Base-by-base conservation (phyloP, 2,329 filamentous ascomycete species). In the Apiospora hydei region DNA sequence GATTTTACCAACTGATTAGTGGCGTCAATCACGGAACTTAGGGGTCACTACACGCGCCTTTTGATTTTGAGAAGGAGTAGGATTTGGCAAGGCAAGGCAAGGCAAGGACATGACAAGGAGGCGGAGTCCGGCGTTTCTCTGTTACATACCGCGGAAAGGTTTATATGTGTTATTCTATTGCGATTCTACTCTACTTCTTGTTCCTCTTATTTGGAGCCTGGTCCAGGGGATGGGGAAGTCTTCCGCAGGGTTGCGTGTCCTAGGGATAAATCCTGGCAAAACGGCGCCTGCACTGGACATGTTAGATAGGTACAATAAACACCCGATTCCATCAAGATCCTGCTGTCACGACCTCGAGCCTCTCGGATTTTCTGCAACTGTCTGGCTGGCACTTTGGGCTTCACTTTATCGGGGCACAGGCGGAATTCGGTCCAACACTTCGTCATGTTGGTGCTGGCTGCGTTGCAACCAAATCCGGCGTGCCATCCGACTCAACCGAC, bases 401-500 rank as follows among this genome's bases (percentile, higher is more conserved):
- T 30, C 24, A n/a, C 11, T 34, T 4, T 57, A 10, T 18, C 16
- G 16, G 16, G 18, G 14, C 11, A 26, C 10, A 18, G 18, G 57
- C 21, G 10, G 34, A 2, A 64, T 41, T 41, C 34, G 57, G 57
- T 41, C 26, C 66, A 47, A 47, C 66, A 68, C 66, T 30, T 68
- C 18, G 26, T 46, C 66, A 68, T 47, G 10, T 30, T 30, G 66
- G 41, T 68, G 6, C 21, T 68, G 41, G 11, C n/a, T 34, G 21
- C 14, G 43, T 47, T 46, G 66, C 66, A 34, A 21, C 57, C 57
- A 64, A 41, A 41, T 64, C 57, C 57, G 57, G 57, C 34, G 57
- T 41, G 30, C 18, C 57, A 64, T 64, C 57, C 57, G 57, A 64
- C 18, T 64, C 57, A 64, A 64, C 57, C 57, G 57, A 64, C 57